Evolutionary conservation across 2,329 filamentous ascomycete species (phyloP).

Genomic region (Dactylellina drechsleri): DNA sequence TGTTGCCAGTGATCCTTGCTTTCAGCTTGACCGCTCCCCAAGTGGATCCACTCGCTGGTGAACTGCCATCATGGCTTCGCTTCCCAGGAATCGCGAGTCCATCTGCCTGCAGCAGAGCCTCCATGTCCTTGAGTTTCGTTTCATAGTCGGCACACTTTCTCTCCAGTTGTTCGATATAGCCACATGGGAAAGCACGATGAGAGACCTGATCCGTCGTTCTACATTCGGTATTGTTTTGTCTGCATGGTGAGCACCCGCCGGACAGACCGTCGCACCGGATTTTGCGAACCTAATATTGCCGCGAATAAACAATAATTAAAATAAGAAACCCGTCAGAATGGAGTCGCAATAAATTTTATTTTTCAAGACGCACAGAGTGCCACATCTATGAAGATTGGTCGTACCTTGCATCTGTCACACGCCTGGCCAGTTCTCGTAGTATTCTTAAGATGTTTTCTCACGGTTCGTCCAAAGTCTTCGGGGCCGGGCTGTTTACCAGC

Average conservation of each 20-base stretch:
- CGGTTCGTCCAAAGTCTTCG: constrained; percentile 63
- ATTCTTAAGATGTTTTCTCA: constrained; percentile 67
- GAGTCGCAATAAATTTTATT: constrained; percentile 5
- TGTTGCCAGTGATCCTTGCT: constrained; percentile 31
- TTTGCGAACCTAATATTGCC: constrained; percentile 77
- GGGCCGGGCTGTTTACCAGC: constrained; percentile 41
- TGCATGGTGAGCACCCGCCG: constrained; percentile 83
- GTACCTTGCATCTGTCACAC: constrained; percentile 86
- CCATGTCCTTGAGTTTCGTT: constrained; percentile 73
- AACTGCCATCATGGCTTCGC: constrained; percentile 28
- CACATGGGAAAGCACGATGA: constrained; percentile 79
- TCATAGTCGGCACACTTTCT: constrained; percentile 69
- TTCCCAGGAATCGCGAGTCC: constrained; percentile 26
- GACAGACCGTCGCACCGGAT: constrained; percentile 85
- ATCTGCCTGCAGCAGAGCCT: constrained; percentile 71
- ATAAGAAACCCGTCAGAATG: not conserved
- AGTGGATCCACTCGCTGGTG: constrained; percentile 29
- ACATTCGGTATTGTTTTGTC: constrained; percentile 79
- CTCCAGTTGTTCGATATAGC: constrained; percentile 81
- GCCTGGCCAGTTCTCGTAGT: constrained; percentile 79
- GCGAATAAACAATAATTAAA: constrained; percentile 16
- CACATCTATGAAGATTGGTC: constrained; percentile 10
- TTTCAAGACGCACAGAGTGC: too few relatives aligned
- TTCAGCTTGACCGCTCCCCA: constrained; percentile 28
- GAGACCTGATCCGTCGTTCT: constrained; percentile 88